Evolutionary conservation across 176 grass and related monocot genomes (phyloP), one percentile per base, ranked within the genome.

Genomic region (Oryza glaberrima): DNA sequence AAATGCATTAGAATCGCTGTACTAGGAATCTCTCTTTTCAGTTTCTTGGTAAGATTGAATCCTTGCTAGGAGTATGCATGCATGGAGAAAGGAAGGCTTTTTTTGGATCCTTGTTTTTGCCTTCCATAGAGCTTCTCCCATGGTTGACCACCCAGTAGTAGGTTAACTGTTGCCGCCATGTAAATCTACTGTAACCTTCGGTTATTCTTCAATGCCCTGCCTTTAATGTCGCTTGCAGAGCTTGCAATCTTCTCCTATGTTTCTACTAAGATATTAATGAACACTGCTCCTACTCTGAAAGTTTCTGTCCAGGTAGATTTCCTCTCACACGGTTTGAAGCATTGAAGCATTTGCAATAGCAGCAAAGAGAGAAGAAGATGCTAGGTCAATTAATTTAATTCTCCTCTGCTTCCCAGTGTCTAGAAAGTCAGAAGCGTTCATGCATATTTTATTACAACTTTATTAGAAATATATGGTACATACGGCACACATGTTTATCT

Each of bases 91-190:
- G 89, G 71, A 67, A 87, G 85, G 76, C 81, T 75, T 15, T 87
- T 89, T 87, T 91, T 65, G 64, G 48, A 76, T 81, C 71, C 81
- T 81, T 69, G 11, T 64, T 91, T 91, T 84, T 88, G 85, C 81
- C 89, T 91, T 88, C 85, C 82, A 15, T 83, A 48, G 76, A 64
- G 76, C 78, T 69, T 69, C 79, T 83, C 77, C 85, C 72, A 75
- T 80, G 64, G 76, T 80, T 91, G 80, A 90, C 89, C 80, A 36
- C 38, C 69, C 69, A 20, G 34, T 77, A 83, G 61, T 83, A 88
- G 81, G 85, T 84, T 91, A 91, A 63, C 71, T 74, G 44, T 84
- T 76, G 26, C 65, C 26, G 58, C 84, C 40, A 80, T 87, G 81
- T 81, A 90, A 86, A 67, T 86, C 80, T 67, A 86, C 67, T 91